A percentile compares a stretch with the other conserved stretches of the same genome.
These are phyloP conservation scores for Musa schizocarpa DNA, from an alignment of 176 grass and related monocot genomes.

Conservation along the genomic window DNA sequence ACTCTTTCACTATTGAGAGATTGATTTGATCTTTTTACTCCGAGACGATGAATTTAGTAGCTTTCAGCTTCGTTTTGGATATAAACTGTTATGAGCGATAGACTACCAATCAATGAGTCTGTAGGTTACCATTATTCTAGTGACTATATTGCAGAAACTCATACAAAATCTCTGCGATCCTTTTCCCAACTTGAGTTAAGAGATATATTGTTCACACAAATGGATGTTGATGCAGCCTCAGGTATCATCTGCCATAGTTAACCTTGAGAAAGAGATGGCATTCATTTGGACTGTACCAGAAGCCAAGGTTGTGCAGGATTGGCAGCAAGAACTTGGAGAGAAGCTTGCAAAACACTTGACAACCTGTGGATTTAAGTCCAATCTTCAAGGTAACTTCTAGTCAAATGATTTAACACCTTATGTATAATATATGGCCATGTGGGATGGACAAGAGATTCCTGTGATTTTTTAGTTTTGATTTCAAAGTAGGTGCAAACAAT, in stretches of 20 bases:
- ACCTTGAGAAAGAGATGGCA: conserved; percentile 54
- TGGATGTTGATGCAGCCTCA: conserved; percentile 36
- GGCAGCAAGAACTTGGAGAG: conserved; percentile 65
- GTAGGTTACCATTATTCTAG: too few relatives aligned
- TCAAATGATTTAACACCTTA: background rate
- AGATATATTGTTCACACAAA: background rate
- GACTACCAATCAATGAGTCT: too few relatives aligned
- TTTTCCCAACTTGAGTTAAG: background rate
- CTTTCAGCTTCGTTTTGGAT: too few relatives aligned
- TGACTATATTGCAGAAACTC: too few relatives aligned
- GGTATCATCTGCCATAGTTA: conserved; percentile 57
- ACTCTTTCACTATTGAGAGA: too few relatives aligned
- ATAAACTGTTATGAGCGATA: too few relatives aligned
- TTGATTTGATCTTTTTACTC: background rate
- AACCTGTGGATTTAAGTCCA: conserved; percentile 77
- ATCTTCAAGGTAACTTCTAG: conserved; percentile 33
- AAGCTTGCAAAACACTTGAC: conserved; percentile 74
- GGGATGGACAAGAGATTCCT: background rate
- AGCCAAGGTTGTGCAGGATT: conserved; percentile 34
- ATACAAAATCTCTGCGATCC: background rate
- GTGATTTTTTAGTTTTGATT: background rate
- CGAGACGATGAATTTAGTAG: background rate
- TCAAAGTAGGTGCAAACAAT: too few relatives aligned
- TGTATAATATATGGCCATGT: too few relatives aligned
- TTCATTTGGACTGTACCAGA: conserved; percentile 51